Percentiles rank a stretch among this genome's conserved stretches.
phyloP scores from a whole-genome alignment of 306 rosid species.

The Begonia loranthoides region DNA sequence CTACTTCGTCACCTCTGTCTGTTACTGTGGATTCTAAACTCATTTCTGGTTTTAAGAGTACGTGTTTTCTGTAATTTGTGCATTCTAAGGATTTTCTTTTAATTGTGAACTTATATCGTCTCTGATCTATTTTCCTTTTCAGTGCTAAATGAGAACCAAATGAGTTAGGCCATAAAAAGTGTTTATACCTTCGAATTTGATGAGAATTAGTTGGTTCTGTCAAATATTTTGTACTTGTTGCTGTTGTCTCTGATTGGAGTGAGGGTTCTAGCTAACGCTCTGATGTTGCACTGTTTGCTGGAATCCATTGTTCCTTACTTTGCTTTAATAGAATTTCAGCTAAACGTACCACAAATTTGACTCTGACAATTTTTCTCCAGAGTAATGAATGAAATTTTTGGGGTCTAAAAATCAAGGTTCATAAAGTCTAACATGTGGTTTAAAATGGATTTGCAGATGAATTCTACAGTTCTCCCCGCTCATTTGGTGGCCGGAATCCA shows the following conservation, averaged over 20 bases:
- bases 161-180: too few species aligned
- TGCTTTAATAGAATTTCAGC: too few species aligned
- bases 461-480: conserved; percentile 14
- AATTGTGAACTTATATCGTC: not conserved
- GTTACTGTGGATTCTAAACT: conserved; percentile 34
- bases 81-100: not conserved
- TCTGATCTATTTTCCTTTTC: not conserved
- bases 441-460: conserved; percentile 23
- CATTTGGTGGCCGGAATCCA: conserved; percentile 2
- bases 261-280: not conserved
- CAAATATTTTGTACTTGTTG: too few species aligned
- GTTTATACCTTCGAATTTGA: too few species aligned
- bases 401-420: not conserved
- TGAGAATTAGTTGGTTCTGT: too few species aligned
- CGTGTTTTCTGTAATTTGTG: not conserved
- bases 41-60: conserved; percentile 42
- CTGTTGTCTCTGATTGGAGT: not conserved
- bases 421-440: not conserved
- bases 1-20: conserved; percentile 29
- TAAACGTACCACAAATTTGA: too few species aligned
- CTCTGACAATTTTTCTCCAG: not conserved
- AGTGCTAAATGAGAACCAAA: too few species aligned
- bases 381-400: too few species aligned
- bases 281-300: not conserved
- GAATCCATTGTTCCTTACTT: too few species aligned